Evolutionary conservation across 495 filamentous ascomycete species (phyloP), one percentile per base, ranked within the genome.

Genomic region (Venustampulla echinocandica): DNA sequence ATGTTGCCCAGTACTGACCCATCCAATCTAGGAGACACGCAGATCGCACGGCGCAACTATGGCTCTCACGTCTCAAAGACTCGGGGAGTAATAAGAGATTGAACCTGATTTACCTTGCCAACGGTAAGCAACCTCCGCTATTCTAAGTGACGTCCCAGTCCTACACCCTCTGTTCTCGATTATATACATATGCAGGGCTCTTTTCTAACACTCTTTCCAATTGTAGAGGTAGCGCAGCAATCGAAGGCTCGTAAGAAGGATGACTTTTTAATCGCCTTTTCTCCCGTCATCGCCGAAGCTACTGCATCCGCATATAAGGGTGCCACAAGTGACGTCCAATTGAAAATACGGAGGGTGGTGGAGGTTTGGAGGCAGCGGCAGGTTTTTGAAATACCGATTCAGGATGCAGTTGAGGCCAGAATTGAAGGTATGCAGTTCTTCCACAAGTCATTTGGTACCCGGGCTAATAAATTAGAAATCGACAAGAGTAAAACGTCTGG

Each of bases 71-170:
- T 56, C 66, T 99, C 47, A 90, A 85, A 56, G 89, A 96, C 48
- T 85, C 88, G 0, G 72, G 79, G 11, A 77, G 84, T 28, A 76
- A 80, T 39, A 96, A 95, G 64, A 80, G 86, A 53, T 70, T 99
- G 41, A 96, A 85, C 56, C 75, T 97, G 54, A 79, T 99, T 38
- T 97, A 97, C 61, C 80, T 99, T 30, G 90, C 89, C 39, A 99
- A 99, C 68, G 88, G 87, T 93, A 69, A 50, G 71, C 37, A 25
- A 21, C n/a, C n/a, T n/a, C n/a, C n/a, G n/a, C n/a, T n/a, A n/a
- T n/a, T n/a, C n/a, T n/a, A n/a, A n/a, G n/a, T n/a, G n/a, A n/a
- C n/a, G n/a, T n/a, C n/a, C n/a, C n/a, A n/a, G n/a, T n/a, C n/a
- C n/a, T n/a, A n/a, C n/a, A n/a, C n/a, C n/a, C n/a, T 13, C 23